Evolutionary conservation across 73 alveolate species (phyloP).

Genomic region (Paramecium sexaurelia): DNA sequence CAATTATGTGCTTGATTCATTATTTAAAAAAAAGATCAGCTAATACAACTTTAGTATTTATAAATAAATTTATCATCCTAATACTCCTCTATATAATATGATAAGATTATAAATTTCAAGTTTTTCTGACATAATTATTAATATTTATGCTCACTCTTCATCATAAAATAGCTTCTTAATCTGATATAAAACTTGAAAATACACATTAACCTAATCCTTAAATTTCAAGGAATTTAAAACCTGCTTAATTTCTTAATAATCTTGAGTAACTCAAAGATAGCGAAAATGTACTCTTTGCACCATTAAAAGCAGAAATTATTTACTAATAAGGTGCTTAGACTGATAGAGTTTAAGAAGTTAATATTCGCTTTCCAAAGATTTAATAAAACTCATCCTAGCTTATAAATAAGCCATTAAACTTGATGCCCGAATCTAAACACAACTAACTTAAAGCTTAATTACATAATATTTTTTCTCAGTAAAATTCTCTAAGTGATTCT

Average conservation of each 20-base stretch:
- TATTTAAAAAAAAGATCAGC: not conserved
- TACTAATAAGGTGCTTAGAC: not conserved
- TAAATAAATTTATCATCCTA: not conserved
- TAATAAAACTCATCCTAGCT: not conserved
- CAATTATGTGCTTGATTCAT: too few relatives aligned
- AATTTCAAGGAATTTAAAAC: not conserved
- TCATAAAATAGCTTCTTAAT: not conserved
- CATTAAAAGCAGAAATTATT: not conserved
- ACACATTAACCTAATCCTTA: not conserved
- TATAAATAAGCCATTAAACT: not conserved
- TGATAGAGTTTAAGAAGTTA: not conserved
- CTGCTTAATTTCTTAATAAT: not conserved
- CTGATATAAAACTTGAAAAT: not conserved
- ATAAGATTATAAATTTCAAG: not conserved
- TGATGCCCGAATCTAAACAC: slow-evolving; percentile 30
- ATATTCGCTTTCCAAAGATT: not conserved
- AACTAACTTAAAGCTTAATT: not conserved
- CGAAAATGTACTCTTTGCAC: not conserved
- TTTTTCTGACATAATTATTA: not conserved
- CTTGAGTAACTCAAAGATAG: not conserved
- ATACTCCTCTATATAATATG: not conserved
- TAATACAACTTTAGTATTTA: not conserved
- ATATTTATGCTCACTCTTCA: not conserved
- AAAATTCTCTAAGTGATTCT: not conserved
- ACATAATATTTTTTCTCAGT: not conserved